Conservation (phyloP, 1,284 basidiomycete genomes). For the Fomitopsis palustris region DNA sequence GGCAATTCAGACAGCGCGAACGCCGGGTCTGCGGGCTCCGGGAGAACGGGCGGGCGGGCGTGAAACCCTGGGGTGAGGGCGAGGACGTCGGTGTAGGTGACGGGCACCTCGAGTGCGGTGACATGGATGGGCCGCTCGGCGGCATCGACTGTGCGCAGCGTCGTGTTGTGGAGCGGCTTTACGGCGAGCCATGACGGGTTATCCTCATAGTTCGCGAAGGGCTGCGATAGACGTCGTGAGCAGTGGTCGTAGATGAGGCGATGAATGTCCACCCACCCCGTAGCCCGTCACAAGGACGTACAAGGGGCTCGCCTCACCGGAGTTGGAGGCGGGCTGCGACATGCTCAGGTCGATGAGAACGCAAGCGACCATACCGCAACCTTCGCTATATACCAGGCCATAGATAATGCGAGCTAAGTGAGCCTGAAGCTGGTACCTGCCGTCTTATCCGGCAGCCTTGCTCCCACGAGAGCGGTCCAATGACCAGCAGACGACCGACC, state of each 20-base stretch:
- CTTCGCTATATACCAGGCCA: no score
- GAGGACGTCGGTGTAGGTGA: conserved; percentile 51
- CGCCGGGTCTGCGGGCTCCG: conserved; percentile 23
- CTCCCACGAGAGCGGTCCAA: no score
- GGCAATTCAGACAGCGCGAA: conserved; percentile 19
- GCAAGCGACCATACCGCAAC: no score
- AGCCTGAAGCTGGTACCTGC: no score
- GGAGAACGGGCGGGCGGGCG: conserved; percentile 49
- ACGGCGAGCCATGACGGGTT: conserved; percentile 17
- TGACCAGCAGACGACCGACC: no score
- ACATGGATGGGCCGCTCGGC: conserved; percentile 41
- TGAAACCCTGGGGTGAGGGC: conserved; percentile 51
- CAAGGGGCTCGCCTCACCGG: not conserved
- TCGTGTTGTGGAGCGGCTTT: conserved; percentile 7
- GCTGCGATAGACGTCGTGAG: not conserved
- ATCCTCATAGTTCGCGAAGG: conserved; percentile 4
- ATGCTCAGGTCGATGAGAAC: not conserved
- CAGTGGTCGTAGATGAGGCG: not conserved
- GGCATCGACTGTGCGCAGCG: conserved; percentile 1
- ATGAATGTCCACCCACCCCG: conserved; percentile 5
- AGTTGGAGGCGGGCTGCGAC: not conserved
- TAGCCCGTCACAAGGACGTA: conserved; percentile 13
- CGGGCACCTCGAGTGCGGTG: conserved; percentile 50
- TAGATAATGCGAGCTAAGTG: no score
- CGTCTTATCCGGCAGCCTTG: no score